Base-by-base conservation (phyloP, 768 basidiomycete genomes). In the Termitomyces sp. region DNA sequence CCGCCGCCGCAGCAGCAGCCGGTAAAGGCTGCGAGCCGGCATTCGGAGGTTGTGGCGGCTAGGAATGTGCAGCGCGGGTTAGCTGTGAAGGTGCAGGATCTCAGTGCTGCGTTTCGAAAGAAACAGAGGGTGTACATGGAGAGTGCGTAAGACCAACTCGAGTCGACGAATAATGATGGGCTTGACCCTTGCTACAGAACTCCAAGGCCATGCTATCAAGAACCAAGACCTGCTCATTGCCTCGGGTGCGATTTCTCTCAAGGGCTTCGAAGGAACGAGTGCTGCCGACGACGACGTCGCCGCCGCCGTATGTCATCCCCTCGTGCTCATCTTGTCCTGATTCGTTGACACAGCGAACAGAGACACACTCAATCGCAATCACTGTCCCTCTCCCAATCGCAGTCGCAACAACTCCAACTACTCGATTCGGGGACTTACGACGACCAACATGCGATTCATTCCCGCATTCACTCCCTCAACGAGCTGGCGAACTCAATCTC, bases 51-150 rank as follows among this genome's bases (percentile, higher is more conserved):
- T 9, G 76, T 85, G 41, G 83, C 94, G 1, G 89, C 92, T 34
- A 91, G 90, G 76, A 98, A 99, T 69, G 92, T 98, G 22, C 97
- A 98, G 71, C 85, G 94, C 42, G 94, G 87, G 22, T 83, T 99
- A 53, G 97, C 97, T n/a, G 93, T 91, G 37, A 94, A 94, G 71
- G 85, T 98, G 13, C 97, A 98, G 75, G 92, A 94, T 64, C 79
- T 94, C 53, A 95, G 93, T 65, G 89, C 88, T 22, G 78, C 86
- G 13, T 98, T 99, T 69, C 84, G 97, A 61, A 98, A 97, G 79
- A 98, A 96, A 76, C 97, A 99, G 73, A 87, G 93, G 59, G 90
- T 96, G 32, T 98, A 98, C 72, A 90, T 99, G 90, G 90, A 97
- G 74, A 95, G 97, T 96, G 69, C 73, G 95, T 81, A 55, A 62